Evolutionary conservation across 2,329 filamentous ascomycete genomes (phyloP).

Genomic region (Claviceps africana): DNA sequence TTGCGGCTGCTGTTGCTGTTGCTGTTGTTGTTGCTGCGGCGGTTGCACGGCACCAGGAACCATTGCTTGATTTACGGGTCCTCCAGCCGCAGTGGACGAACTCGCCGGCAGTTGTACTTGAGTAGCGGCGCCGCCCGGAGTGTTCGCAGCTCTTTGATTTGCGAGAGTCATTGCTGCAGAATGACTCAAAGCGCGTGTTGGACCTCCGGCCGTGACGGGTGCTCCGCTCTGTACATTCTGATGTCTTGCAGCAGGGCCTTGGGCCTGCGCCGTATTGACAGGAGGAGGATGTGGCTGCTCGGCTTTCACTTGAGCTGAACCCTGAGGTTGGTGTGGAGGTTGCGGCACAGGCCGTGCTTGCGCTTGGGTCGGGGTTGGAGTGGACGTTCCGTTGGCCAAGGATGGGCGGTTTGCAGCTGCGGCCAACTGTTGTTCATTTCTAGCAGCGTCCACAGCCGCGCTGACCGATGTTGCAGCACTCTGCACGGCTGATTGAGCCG

Average conservation of each 20-base stretch:
- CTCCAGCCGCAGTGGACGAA: constrained; percentile 12
- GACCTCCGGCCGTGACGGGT: constrained; percentile 22
- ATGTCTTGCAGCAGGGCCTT: constrained; percentile 28
- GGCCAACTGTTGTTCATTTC: constrained; percentile 25
- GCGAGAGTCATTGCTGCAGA: constrained; percentile 35
- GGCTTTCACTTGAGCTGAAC: constrained; percentile 14
- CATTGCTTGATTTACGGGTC: constrained; percentile 19
- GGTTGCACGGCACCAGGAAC: constrained; percentile 17
- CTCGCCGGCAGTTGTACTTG: constrained; percentile 17
- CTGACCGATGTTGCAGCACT: constrained; percentile 26
- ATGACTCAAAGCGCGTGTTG: constrained; percentile 31
- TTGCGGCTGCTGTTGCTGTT: constrained; percentile 13
- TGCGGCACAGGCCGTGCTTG: constrained; percentile 17
- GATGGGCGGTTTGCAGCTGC: constrained; percentile 16
- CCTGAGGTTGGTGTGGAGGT: constrained; percentile 13
- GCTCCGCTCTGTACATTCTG: constrained; percentile 35
- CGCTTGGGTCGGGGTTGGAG: constrained; percentile 11
- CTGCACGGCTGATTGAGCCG: constrained; percentile 16
- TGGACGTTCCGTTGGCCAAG: constrained; percentile 15
- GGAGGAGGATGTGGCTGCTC: constrained; percentile 25
- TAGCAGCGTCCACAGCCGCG: constrained; percentile 31
- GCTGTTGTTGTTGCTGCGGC: constrained; percentile 20
- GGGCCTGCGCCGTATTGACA: constrained; percentile 32
- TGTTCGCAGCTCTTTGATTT: constrained; percentile 26
- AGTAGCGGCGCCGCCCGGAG: constrained; percentile 19